phyloP scores from a whole-genome alignment of 1,139 yeast species.

The Pneumocystis sp. region DNA sequence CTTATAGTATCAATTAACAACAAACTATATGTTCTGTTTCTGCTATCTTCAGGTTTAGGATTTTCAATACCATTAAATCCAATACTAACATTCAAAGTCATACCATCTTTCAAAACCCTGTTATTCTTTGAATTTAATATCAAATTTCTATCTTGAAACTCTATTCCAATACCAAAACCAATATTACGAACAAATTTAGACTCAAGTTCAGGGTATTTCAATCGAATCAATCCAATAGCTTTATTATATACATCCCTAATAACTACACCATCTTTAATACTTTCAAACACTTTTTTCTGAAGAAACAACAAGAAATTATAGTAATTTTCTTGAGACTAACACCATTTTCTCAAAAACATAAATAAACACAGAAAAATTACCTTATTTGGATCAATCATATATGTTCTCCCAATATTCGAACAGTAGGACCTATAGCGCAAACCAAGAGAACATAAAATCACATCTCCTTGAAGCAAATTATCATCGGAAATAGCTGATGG shows the following conservation, averaged over 20 bases:
- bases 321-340: conserved; percentile 48
- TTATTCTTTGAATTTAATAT: conserved; percentile 62
- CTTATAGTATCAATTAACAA: conserved; percentile 72
- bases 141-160: conserved; percentile 68
- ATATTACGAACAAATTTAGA: conserved; percentile 58
- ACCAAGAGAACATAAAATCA: conserved; percentile 72
- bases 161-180: conserved; percentile 86
- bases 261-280: conserved; percentile 51
- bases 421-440: conserved; percentile 80
- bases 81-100: conserved; percentile 58
- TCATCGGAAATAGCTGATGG: conserved; percentile 71
- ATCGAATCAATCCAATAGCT: conserved; percentile 42
- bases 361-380: neutral
- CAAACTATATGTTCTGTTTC: conserved; percentile 46
- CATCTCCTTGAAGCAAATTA: conserved; percentile 56
- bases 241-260: conserved; percentile 55
- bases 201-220: conserved; percentile 46
- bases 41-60: conserved; percentile 32
- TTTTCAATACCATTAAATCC: conserved; percentile 53
- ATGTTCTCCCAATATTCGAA: conserved; percentile 76
- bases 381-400: conserved; percentile 74
- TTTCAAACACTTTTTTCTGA: conserved; percentile 44
- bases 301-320: conserved; percentile 56
- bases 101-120: conserved; percentile 52
- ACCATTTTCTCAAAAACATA: neutral